Percentiles rank a stretch among this genome's conserved stretches.
Conservation (phyloP, 768 basidiomycete genomes). For the Lentinula sp. region DNA sequence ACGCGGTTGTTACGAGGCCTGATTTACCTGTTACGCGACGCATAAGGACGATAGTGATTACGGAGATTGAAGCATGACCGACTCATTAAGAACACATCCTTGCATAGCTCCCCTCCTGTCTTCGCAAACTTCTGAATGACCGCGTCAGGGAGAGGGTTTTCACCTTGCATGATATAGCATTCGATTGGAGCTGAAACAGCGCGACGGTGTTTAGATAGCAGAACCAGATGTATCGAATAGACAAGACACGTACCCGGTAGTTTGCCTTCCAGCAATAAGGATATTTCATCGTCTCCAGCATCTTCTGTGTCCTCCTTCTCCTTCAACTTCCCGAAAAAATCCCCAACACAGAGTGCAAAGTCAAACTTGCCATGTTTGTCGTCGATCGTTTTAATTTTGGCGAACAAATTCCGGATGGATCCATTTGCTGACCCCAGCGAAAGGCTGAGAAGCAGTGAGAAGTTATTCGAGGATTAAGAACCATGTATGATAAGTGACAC, state of each 20-base stretch:
- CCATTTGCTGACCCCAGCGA: conserved; percentile 80
- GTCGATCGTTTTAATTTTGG: conserved; percentile 80
- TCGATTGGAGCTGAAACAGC: conserved; percentile 66
- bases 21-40: conserved; percentile 60
- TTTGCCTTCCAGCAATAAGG: conserved; percentile 57
- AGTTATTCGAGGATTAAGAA: too few relatives aligned
- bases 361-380: conserved; percentile 93
- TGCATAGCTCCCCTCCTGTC: conserved; percentile 74
- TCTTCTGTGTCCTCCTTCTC: conserved; percentile 10
- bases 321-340: conserved; percentile 70
- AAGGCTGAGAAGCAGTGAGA: conserved; percentile 29
- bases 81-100: conserved; percentile 86
- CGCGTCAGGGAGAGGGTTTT: conserved; percentile 60
- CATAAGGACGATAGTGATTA: conserved; percentile 3
- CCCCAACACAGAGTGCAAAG: conserved; percentile 73
- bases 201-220: conserved; percentile 6
- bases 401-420: conserved; percentile 65
- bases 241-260: conserved; percentile 49
- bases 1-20: conserved; percentile 69
- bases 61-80: conserved; percentile 21
- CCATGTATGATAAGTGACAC: too few relatives aligned
- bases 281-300: conserved; percentile 39
- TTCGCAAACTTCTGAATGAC: conserved; percentile 73
- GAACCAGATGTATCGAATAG: conserved; percentile 8
- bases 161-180: conserved; percentile 91